A percentile compares a stretch with the other conserved stretches of the same genome.
These are phyloP conservation scores for Rhodamnia argentea DNA, from an alignment of 345 rosid genomes.

Conservation along the genomic window DNA sequence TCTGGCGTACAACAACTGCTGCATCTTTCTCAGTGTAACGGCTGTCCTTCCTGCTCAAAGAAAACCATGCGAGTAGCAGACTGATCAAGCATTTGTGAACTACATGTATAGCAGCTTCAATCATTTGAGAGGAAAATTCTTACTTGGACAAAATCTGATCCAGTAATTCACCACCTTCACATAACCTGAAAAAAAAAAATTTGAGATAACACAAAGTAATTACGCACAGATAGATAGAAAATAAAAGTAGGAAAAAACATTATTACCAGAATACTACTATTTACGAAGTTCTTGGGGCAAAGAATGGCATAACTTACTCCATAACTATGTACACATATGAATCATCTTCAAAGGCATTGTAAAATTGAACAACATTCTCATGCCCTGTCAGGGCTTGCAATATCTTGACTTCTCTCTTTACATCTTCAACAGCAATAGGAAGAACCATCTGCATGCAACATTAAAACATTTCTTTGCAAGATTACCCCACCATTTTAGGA, in stretches of 20 bases:
- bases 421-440: conserved; percentile 66
- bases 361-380: conserved; percentile 55
- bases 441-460: conserved; percentile 40
- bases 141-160: conserved; percentile 37
- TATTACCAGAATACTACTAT: background rate
- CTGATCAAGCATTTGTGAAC: background rate
- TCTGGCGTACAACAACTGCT: conserved; percentile 80
- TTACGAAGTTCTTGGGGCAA: background rate
- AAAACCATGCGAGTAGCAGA: background rate
- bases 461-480: background rate
- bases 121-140: background rate
- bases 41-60: conserved; percentile 27
- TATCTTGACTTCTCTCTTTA: conserved; percentile 55
- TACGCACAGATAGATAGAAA: background rate
- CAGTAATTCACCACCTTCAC: conserved; percentile 47
- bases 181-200: conserved; percentile 16
- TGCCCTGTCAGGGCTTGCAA: conserved; percentile 48
- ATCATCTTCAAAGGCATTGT: conserved; percentile 55
- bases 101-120: background rate
- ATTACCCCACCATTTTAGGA: background rate
- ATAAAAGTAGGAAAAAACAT: background rate
- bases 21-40: conserved; percentile 76
- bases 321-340: conserved; percentile 30
- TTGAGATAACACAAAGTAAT: background rate
- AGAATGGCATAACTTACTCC: conserved; percentile 21